phyloP scores from a whole-genome alignment of 179 eudicot species.

The Camellia oleifera region DNA sequence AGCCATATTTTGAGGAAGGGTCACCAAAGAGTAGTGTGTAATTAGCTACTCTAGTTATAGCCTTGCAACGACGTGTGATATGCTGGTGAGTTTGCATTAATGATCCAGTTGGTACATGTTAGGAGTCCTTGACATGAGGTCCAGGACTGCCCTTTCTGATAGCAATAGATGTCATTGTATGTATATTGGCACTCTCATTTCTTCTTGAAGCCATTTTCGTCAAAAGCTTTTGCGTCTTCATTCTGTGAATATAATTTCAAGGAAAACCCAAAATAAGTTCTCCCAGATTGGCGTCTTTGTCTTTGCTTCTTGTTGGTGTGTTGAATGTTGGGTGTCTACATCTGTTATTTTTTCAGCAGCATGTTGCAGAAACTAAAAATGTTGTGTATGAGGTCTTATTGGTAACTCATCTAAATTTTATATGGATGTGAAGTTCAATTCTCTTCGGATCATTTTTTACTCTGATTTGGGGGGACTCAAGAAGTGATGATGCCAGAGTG shows the following conservation, averaged over 20 bases:
- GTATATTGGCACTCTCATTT: slow-evolving; percentile 12
- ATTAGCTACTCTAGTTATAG: slow-evolving; percentile 19
- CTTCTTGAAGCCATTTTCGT: neutral
- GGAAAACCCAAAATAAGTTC: neutral
- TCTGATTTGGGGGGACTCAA: too few relatives aligned
- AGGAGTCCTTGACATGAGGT: slow-evolving; percentile 10
- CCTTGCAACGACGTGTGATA: slow-evolving; percentile 11
- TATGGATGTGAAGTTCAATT: neutral
- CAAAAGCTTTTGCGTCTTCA: neutral
- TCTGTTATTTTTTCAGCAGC: too few relatives aligned
- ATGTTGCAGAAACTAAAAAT: too few relatives aligned
- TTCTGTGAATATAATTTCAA: slow-evolving; percentile 13
- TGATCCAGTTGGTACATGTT: slow-evolving; percentile 28
- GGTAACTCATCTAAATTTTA: too few relatives aligned
- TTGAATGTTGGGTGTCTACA: too few relatives aligned
- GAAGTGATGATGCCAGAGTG: too few relatives aligned
- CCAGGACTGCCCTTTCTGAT: neutral
- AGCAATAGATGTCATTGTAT: slow-evolving; percentile 18
- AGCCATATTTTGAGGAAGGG: neutral
- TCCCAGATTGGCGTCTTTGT: neutral
- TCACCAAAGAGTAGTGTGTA: slow-evolving; percentile 12
- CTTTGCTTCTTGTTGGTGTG: neutral
- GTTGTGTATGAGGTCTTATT: too few relatives aligned
- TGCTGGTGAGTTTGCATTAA: slow-evolving; percentile 21
- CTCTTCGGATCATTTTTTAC: neutral